Conservation (phyloP, 169 alveolate species). For the Plasmodium vivax region DNA sequence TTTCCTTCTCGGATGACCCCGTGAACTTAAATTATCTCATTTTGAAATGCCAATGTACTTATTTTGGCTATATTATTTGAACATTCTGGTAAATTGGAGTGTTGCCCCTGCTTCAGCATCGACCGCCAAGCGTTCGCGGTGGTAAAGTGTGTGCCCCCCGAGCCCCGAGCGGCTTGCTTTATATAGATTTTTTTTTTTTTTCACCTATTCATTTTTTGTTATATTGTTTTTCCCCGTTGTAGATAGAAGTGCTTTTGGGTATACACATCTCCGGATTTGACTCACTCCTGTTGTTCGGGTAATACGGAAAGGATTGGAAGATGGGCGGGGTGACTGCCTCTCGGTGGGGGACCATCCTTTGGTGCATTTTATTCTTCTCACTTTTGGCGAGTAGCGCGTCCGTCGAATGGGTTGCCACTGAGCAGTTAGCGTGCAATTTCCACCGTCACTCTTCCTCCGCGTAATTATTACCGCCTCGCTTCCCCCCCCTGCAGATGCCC, state of each 20-base stretch:
- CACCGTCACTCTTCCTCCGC: not conserved
- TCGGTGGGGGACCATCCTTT: not conserved
- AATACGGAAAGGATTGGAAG: not conserved
- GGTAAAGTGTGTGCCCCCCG: not conserved
- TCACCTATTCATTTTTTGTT: not conserved
- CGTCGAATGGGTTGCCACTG: not conserved
- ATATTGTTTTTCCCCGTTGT: not conserved
- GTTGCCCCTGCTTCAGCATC: not conserved
- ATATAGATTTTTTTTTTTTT: not conserved
- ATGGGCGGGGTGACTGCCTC: not conserved
- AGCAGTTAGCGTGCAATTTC: not conserved
- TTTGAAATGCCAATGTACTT: conserved; percentile 3
- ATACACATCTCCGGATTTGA: not conserved
- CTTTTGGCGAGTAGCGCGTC: not conserved
- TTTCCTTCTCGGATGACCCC: not conserved
- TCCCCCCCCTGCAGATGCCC: not conserved
- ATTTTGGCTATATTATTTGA: conserved; percentile 9
- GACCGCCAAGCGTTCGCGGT: not conserved
- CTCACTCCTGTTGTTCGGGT: not conserved
- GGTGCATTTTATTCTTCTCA: not conserved
- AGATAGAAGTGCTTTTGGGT: not conserved
- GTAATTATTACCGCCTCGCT: too few relatives aligned
- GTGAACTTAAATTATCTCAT: not conserved
- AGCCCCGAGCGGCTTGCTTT: not conserved
- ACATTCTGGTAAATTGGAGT: not conserved